phyloP scores from a whole-genome alignment of 805 yeast genomes.

The Scheffersomyces ergatensis region DNA sequence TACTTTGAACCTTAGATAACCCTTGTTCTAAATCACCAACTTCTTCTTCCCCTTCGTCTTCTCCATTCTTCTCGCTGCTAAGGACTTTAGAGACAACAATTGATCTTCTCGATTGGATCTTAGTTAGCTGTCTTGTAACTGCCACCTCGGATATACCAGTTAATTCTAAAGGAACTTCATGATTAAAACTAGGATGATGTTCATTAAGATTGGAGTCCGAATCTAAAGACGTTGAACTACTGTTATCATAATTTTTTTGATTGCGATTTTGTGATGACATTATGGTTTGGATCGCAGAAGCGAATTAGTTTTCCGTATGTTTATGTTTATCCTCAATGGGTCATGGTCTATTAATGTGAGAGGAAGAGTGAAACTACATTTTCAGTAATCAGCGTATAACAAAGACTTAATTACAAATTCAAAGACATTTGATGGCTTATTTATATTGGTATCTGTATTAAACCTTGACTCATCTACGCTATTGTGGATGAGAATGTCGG shows the following conservation, averaged over 20 bases:
- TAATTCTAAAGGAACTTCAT: slow-evolving; percentile 17
- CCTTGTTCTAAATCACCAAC: background rate
- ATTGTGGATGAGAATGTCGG: no score
- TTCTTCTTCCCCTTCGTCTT: slow-evolving; percentile 2
- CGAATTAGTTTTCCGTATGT: no score
- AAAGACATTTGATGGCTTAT: no score
- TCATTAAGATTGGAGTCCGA: background rate
- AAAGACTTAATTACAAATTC: no score
- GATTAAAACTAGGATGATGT: background rate
- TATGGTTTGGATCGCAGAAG: no score
- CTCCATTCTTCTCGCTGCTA: background rate
- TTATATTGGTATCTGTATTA: no score
- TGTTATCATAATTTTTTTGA: background rate
- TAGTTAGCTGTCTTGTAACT: slow-evolving; percentile 13
- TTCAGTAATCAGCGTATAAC: no score
- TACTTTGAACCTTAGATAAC: slow-evolving; percentile 1
- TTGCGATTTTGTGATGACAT: background rate
- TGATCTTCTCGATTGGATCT: slow-evolving; percentile 17
- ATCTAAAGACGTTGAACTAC: background rate
- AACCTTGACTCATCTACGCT: no score
- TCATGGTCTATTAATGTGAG: no score
- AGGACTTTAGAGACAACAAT: background rate
- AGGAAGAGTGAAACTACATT: no score
- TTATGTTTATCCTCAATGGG: no score
- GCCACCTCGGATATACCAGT: slow-evolving; percentile 18